Base-by-base conservation (phyloP, 768 basidiomycete genomes). In the Boletus reticuloceps region DNA sequence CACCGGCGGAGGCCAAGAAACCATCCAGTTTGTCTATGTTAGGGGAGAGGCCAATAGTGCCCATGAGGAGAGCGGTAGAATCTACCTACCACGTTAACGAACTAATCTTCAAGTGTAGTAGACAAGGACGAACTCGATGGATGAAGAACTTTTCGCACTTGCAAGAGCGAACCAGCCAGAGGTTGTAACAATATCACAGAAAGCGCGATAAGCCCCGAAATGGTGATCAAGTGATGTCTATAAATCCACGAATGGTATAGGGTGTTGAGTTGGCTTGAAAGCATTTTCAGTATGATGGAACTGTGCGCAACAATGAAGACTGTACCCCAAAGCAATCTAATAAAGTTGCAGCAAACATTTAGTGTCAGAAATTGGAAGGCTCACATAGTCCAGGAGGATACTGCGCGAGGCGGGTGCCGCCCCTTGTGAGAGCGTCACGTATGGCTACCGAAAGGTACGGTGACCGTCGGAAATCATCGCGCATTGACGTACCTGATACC, bases 1-100 rank as follows among this genome's bases (percentile, higher is more conserved):
- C 80, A 45, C 86, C 86, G 8, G 83, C 78, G 10, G 85, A 82
- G 27, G 85, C 82, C 12, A 81, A 70, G 62, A 86, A 87, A n/a
- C 76, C 75, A 40, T 78, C 79, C 45, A 87, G 62, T 9, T 77
- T 65, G 19, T 63, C 51, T 17, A 80, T 69, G 54, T 76, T 73
- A 6, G 79, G 76, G 8, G 73, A 69, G 20, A 84, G 76, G 7
- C 77, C 80, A 34, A 86, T 55, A 2, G 62, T 64, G 39, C 74
- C 69, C n/a, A 60, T 72, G 54, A 77, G 77, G 3, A 69, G 74
- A n/a, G 81, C 78, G 8, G 47, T 61, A 38, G 65, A 51, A n/a
- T 58, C 81, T 80, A 53, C 7, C 41, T 10, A 27, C 1, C 14
- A 46, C 13, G 27, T 66, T 27, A 64, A 19, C 14, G 6, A 39